Conservation (phyloP, 768 basidiomycete species). For the Mycena capillaripes region DNA sequence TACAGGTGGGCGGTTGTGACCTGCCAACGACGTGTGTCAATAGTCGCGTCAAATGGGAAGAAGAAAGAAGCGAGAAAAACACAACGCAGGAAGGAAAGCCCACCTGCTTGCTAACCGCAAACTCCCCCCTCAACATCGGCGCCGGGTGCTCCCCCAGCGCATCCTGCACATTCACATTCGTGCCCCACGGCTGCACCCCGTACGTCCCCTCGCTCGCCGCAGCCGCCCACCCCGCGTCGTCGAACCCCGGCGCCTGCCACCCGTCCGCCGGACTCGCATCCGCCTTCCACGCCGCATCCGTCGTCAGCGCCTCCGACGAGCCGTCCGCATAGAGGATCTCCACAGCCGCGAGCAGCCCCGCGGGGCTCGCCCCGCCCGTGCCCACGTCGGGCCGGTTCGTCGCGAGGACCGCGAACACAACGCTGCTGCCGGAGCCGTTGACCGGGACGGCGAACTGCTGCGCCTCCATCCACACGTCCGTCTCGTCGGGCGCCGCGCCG, state of each 20-base stretch:
- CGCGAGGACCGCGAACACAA: conserved; percentile 41
- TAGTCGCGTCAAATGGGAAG: not conserved
- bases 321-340: conserved; percentile 43
- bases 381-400: conserved; percentile 40
- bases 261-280: conserved; percentile 19
- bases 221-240: conserved; percentile 42
- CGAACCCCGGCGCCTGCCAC: conserved; percentile 38
- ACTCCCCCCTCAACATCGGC: conserved; percentile 44
- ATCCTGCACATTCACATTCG: conserved; percentile 38
- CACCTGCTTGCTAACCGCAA: conserved; percentile 31
- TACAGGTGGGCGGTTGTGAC: conserved; percentile 45
- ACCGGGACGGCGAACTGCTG: conserved; percentile 35
- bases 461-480: conserved; percentile 41
- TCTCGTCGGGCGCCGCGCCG: conserved; percentile 38
- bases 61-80: not conserved
- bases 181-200: conserved; percentile 42
- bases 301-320: conserved; percentile 31
- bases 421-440: not conserved
- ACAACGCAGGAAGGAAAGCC: not conserved
- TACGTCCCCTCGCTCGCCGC: conserved; percentile 39
- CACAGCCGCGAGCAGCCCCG: conserved; percentile 42
- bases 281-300: conserved; percentile 41
- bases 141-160: conserved; percentile 47
- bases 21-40: conserved; percentile 12
- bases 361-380: conserved; percentile 37